Percentiles rank a stretch among this genome's conserved stretches.
These are phyloP conservation scores for Byssoonygena ceratinophila DNA, from an alignment of 2,329 filamentous ascomycete species.

Conservation along the genomic window DNA sequence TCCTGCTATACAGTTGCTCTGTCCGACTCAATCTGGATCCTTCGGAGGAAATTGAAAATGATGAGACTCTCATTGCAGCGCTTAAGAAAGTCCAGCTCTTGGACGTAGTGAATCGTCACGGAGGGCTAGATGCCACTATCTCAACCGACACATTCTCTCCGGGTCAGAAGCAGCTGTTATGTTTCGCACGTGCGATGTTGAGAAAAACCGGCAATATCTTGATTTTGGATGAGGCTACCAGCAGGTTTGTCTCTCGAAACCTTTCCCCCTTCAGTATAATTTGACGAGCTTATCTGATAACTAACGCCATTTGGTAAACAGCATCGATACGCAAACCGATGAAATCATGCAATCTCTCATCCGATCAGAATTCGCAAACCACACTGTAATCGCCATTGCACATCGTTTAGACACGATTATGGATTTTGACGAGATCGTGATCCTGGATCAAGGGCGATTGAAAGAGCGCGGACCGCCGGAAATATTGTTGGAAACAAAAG, in stretches of 20 bases:
- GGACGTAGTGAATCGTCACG: neutral
- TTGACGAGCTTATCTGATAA: too few species aligned
- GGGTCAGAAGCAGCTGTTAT: constrained; percentile 87
- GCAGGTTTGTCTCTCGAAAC: constrained; percentile 34
- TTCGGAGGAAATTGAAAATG: neutral
- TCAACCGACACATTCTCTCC: constrained; percentile 63
- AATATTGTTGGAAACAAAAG: too few species aligned
- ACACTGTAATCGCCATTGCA: constrained; percentile 95
- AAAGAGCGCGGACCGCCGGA: too few species aligned
- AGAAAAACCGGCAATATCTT: constrained; percentile 84
- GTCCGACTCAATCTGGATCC: neutral
- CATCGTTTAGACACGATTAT: constrained; percentile 71
- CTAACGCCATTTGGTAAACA: neutral
- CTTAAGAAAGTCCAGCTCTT: constrained; percentile 1
- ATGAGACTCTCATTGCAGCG: neutral
- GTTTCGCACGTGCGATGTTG: constrained; percentile 79
- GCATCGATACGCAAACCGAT: constrained; percentile 57
- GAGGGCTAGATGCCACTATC: constrained; percentile 4
- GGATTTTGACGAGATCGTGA: constrained; percentile 74
- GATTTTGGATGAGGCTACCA: constrained; percentile 91
- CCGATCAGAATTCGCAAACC: constrained; percentile 63
- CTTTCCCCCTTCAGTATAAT: too few species aligned
- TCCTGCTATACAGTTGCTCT: neutral
- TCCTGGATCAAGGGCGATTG: constrained; percentile 51
- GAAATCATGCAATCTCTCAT: constrained; percentile 53